phyloP scores from a whole-genome alignment of 129 eudicot species.

The Deinandra increscens region DNA sequence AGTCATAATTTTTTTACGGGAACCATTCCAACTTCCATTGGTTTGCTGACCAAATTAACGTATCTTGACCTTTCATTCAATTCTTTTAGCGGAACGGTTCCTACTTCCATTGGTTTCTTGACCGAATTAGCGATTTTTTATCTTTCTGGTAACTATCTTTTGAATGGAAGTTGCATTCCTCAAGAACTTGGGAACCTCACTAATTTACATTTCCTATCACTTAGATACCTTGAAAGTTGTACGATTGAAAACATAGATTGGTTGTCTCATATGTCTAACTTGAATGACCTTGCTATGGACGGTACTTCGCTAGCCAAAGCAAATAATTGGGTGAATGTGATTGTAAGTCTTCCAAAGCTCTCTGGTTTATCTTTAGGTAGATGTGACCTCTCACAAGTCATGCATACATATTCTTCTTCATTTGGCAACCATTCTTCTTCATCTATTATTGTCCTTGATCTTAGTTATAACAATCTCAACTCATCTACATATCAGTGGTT shows the following conservation, averaged over 20 bases:
- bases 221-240: neutral
- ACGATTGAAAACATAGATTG: too few relatives aligned
- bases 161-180: too few relatives aligned
- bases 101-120: too few relatives aligned
- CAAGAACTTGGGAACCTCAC: slow-evolving; percentile 4
- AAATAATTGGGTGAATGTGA: neutral
- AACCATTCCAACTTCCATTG: neutral
- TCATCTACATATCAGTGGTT: neutral
- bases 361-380: neutral
- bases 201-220: neutral
- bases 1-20: neutral
- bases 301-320: neutral
- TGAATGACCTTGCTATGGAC: too few relatives aligned
- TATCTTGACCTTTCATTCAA: neutral
- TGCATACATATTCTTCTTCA: neutral
- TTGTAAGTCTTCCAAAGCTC: neutral
- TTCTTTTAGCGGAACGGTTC: neutral
- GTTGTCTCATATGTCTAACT: too few relatives aligned
- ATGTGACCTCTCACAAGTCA: neutral
- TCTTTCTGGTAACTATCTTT: too few relatives aligned
- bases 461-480: neutral
- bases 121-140: too few relatives aligned
- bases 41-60: slow-evolving; percentile 1
- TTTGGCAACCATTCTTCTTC: neutral
- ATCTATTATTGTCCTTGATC: neutral